Evolutionary conservation across 2,329 filamentous ascomycete species (phyloP).

Genomic region (Fusarium circinatum): DNA sequence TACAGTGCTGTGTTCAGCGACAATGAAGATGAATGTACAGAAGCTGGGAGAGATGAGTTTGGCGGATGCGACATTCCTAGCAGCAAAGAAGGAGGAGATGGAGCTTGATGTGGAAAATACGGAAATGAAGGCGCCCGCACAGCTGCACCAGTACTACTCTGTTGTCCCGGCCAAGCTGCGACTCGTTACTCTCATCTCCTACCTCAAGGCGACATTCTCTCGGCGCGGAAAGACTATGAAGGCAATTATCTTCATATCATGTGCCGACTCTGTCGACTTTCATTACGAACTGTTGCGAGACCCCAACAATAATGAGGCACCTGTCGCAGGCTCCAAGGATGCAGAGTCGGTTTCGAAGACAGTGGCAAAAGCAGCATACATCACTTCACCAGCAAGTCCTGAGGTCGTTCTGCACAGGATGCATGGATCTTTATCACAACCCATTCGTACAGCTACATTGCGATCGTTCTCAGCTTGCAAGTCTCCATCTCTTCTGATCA

Average conservation of each 20-base stretch:
- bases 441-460: constrained; percentile 87
- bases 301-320: constrained; percentile 44
- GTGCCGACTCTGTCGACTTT: constrained; percentile 96
- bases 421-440: constrained; percentile 90
- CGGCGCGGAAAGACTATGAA: constrained; percentile 94
- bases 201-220: constrained; percentile 88
- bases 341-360: constrained; percentile 62
- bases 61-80: constrained; percentile 89
- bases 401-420: constrained; percentile 83
- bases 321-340: constrained; percentile 46
- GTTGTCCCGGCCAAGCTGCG: constrained; percentile 90
- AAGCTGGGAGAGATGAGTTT: constrained; percentile 93
- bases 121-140: constrained; percentile 83
- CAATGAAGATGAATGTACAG: constrained; percentile 97
- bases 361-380: constrained; percentile 73
- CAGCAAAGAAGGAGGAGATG: constrained; percentile 67
- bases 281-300: constrained; percentile 84
- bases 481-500: constrained; percentile 84
- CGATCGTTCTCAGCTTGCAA: constrained; percentile 79
- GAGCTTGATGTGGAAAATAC: constrained; percentile 59
- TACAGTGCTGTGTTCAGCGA: constrained; percentile 94
- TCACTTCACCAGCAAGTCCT: constrained; percentile 80
- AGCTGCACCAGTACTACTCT: constrained; percentile 91
- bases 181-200: constrained; percentile 85
- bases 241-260: constrained; percentile 95